Conservation (phyloP, 768 basidiomycete genomes). For the Hortiboletus campestris region DNA sequence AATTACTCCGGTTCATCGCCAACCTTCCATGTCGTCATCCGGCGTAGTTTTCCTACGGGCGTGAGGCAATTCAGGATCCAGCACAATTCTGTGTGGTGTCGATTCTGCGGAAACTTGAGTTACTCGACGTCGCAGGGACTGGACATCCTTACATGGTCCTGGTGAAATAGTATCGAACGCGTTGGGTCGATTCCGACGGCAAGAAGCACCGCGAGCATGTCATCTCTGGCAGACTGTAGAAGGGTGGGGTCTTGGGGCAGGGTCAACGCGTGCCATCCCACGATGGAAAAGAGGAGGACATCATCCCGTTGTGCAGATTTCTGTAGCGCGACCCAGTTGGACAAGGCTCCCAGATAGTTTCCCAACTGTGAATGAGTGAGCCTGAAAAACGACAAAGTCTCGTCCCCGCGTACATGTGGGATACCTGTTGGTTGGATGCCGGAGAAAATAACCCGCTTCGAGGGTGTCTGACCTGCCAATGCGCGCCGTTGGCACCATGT, state of each 20-base stretch:
- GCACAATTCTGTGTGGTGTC: constrained; percentile 78
- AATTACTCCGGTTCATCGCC: constrained; percentile 2
- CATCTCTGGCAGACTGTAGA: constrained; percentile 59
- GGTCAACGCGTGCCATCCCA: constrained; percentile 93
- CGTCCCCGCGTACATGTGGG: constrained; percentile 63
- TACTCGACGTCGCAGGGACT: background rate
- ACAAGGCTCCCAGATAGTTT: constrained; percentile 88
- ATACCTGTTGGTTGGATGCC: constrained; percentile 94
- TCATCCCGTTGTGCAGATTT: constrained; percentile 55
- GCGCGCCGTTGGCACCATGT: constrained; percentile 5
- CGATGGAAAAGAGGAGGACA: constrained; percentile 78
- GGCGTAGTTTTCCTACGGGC: constrained; percentile 73
- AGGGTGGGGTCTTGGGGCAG: constrained; percentile 78
- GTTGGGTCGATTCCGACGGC: constrained; percentile 84
- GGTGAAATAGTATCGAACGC: constrained; percentile 75
- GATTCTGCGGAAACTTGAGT: constrained; percentile 51
- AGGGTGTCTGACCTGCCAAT: constrained; percentile 2
- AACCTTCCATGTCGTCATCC: constrained; percentile 99
- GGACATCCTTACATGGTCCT: constrained; percentile 70
- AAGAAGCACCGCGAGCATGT: constrained; percentile 80
- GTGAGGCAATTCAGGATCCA: constrained; percentile 90
- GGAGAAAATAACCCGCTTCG: constrained; percentile 63
- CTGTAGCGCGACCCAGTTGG: constrained; percentile 87
- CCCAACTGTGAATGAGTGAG: constrained; percentile 59
- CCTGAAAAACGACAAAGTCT: background rate